These are phyloP conservation scores for Aspergillus coremiiformis DNA, from an alignment of 495 filamentous ascomycete species.

Conservation along the genomic window DNA sequence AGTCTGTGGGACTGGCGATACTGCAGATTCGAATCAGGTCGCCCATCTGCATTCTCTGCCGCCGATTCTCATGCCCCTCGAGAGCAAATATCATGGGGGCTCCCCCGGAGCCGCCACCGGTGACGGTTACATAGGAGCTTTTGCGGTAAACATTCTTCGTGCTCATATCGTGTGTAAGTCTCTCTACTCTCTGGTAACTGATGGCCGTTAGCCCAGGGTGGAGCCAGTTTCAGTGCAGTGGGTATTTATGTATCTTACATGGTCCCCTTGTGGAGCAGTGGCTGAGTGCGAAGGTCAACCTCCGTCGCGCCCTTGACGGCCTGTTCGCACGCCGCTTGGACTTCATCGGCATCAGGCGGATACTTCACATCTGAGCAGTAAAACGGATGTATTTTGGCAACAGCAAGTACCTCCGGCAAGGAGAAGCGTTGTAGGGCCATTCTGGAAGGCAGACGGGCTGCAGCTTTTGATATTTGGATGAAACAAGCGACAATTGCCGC, in stretches of 20 bases:
- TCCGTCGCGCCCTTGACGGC: not conserved
- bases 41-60: conserved; percentile 17
- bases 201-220: not conserved
- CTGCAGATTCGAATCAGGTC: conserved; percentile 12
- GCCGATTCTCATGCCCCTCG: conserved; percentile 23
- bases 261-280: not conserved
- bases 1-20: conserved; percentile 17
- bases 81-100: conserved; percentile 18
- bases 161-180: conserved; percentile 16
- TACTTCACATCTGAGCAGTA: conserved; percentile 14
- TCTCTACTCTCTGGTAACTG: conserved; percentile 18
- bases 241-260: conserved; percentile 6
- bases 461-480: too few species aligned
- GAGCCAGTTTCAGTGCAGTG: not conserved
- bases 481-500: too few species aligned
- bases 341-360: conserved; percentile 9
- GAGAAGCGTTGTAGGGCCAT: not conserved
- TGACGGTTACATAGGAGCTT: conserved; percentile 22
- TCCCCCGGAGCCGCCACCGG: conserved; percentile 24
- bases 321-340: not conserved
- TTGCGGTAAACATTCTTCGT: conserved; percentile 21
- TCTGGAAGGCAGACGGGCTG: too few species aligned
- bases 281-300: not conserved
- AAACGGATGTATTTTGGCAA: conserved; percentile 25
- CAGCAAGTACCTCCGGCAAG: conserved; percentile 18